Percentiles rank a stretch among this genome's conserved stretches.
phyloP scores from a whole-genome alignment of 2,329 filamentous ascomycete genomes.

The Mycosphaerella arachidis region DNA sequence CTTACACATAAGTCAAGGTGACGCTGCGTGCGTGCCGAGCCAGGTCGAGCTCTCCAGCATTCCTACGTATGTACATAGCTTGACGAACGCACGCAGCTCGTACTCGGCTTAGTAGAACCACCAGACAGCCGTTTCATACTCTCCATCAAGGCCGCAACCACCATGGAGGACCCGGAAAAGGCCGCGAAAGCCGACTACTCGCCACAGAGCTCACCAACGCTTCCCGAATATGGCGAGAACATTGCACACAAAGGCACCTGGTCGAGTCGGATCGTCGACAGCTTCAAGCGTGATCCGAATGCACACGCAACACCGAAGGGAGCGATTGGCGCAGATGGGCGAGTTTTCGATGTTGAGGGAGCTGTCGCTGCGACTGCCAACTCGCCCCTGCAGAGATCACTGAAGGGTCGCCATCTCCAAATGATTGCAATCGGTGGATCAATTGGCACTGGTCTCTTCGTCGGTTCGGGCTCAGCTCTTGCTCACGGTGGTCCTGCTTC shows the following conservation, averaged over 20 bases:
- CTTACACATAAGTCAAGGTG: neutral
- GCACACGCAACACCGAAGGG: conserved; percentile 49
- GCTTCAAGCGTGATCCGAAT: conserved; percentile 59
- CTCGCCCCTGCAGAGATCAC: conserved; percentile 65
- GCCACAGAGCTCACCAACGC: conserved; percentile 9
- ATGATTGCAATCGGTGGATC: conserved; percentile 68
- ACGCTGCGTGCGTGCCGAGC: conserved; percentile 1
- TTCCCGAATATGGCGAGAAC: conserved; percentile 27
- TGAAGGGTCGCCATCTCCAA: conserved; percentile 83
- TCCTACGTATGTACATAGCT: neutral
- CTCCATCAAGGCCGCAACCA: neutral
- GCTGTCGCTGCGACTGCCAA: conserved; percentile 62
- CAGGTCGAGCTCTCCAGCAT: neutral
- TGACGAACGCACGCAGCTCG: neutral
- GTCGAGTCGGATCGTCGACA: conserved; percentile 48
- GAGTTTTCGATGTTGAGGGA: conserved; percentile 59
- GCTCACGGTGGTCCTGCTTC: conserved; percentile 33
- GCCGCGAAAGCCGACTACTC: conserved; percentile 18
- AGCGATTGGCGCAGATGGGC: conserved; percentile 48
- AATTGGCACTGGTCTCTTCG: conserved; percentile 34
- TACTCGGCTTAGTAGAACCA: neutral
- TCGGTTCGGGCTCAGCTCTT: conserved; percentile 32
- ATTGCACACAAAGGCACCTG: conserved; percentile 19
- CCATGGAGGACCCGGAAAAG: conserved; percentile 19
- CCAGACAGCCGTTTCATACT: neutral